These are phyloP conservation scores for Cryptococcus sp. DNA, from an alignment of 1,284 basidiomycete species.

Conservation along the genomic window DNA sequence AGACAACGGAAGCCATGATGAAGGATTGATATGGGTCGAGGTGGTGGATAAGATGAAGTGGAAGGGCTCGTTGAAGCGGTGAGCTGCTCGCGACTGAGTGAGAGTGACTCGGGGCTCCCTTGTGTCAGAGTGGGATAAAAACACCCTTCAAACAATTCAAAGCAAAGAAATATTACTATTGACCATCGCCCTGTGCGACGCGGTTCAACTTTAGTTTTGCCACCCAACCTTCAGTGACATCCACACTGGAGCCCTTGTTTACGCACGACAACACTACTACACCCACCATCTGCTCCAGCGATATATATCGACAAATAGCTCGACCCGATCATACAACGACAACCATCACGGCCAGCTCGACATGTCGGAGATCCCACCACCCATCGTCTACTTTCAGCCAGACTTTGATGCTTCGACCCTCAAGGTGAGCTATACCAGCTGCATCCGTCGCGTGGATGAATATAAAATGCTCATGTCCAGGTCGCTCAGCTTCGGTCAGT, in stretches of 20 bases:
- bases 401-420: constrained; percentile 75
- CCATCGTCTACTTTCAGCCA: constrained; percentile 62
- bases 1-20: constrained; percentile 28
- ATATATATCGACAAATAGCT: no score
- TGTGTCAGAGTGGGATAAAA: no score
- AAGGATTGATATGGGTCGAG: background rate
- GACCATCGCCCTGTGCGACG: no score
- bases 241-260: no score
- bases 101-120: background rate
- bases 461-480: constrained; percentile 18
- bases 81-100: background rate
- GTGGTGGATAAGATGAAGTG: background rate
- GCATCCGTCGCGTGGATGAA: background rate
- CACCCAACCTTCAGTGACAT: no score
- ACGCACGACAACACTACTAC: no score
- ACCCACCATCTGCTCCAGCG: no score
- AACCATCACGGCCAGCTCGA: no score
- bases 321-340: no score
- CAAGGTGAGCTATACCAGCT: constrained; percentile 44
- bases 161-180: no score
- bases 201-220: no score
- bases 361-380: constrained; percentile 34
- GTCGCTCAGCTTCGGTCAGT: constrained; percentile 45
- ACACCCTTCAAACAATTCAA: no score
- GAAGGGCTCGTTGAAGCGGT: background rate